Evolutionary conservation across 331 rosid genomes (phyloP), one percentile per base, ranked within the genome.

Genomic region (Acacia pycnantha): DNA sequence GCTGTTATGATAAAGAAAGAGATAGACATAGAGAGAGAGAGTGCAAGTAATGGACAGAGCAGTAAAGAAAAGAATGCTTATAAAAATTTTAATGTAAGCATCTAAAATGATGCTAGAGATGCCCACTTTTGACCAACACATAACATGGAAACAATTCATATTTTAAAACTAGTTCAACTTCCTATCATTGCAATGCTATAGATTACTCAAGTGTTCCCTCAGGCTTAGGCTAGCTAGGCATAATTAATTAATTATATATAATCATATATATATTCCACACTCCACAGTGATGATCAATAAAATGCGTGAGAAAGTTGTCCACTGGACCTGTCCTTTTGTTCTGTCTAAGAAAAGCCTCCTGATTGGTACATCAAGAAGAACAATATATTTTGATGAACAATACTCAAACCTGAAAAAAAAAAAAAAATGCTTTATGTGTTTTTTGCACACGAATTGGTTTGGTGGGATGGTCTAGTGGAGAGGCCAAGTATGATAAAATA

Each of bases 91-190:
- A 29, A 29, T 31, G 22, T 51, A 78, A 86, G 85, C 88, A 82
- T 81, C 83, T 84, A 87, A 31, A 89, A 91, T 90, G 91, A 91
- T 91, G 86, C 97, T 89, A 62, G 41, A 64, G 84, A 77, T 68
- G 22, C 82, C 70, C 81, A 81, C 94, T 88, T 93, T 93, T 91
- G 97, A 91, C 97, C 93, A 84, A 74, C 83, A 88, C 88, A 31
- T 31, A 82, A 81, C 53, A 82, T 77, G 14, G 37, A 81, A 77
- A 82, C 19, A 48, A 73, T 67, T 76, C 47, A 56, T 64, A 61
- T 66, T 19, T 75, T 41, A 79, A 61, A 66, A 29, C 70, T 50
- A 73, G 54, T 84, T 82, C 85, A 72, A 82, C 81, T 40, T 44
- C 86, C 81, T 84, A 84, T 87, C 73, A 84, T 84, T 87, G 85